A percentile compares a stretch with the other conserved stretches of the same genome.
Evolutionary conservation across 1,284 basidiomycete species (phyloP).

Genomic region (Stygiomarasmius scandens): DNA sequence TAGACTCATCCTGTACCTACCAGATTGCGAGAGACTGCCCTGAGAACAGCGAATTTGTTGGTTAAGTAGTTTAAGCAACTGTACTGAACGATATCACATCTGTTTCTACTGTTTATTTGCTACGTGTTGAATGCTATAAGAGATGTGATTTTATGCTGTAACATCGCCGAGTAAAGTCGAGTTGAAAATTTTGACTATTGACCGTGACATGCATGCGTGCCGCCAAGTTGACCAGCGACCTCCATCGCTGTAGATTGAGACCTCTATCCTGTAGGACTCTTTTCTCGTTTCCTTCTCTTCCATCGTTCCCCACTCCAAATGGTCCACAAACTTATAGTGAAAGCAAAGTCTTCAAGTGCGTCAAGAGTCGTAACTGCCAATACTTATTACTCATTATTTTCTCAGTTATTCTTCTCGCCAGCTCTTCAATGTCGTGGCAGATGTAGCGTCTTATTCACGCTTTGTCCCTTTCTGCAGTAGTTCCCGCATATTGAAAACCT

Average conservation of each 20-base stretch:
- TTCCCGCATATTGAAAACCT: slow-evolving; percentile 65
- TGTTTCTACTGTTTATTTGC: slow-evolving; percentile 1
- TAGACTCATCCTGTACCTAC: slow-evolving; percentile 5
- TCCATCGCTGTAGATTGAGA: neutral
- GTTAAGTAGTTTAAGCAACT: slow-evolving; percentile 27
- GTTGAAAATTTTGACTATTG: neutral
- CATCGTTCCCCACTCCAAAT: slow-evolving; percentile 17
- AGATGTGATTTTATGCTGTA: neutral
- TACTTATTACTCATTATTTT: slow-evolving; percentile 9
- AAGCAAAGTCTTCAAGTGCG: slow-evolving; percentile 76
- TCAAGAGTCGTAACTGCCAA: slow-evolving; percentile 23
- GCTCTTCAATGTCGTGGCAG: slow-evolving; percentile 85
- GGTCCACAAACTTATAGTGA: slow-evolving; percentile 43
- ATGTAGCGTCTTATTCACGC: slow-evolving; percentile 82
- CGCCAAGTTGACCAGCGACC: slow-evolving; percentile 10
- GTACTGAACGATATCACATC: neutral
- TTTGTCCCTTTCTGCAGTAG: slow-evolving; percentile 91
- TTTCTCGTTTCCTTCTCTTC: slow-evolving; percentile 38
- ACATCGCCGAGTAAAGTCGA: neutral
- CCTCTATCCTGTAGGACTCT: slow-evolving; percentile 27
- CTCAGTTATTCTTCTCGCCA: slow-evolving; percentile 66
- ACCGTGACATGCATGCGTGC: slow-evolving; percentile 4
- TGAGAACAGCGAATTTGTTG: slow-evolving; percentile 56
- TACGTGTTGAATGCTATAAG: slow-evolving; percentile 3
- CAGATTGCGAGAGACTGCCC: slow-evolving; percentile 82